A percentile compares a stretch with the other conserved stretches of the same genome.
phyloP scores from a whole-genome alignment of 2,329 filamentous ascomycete species.

The Periconia sp. region DNA sequence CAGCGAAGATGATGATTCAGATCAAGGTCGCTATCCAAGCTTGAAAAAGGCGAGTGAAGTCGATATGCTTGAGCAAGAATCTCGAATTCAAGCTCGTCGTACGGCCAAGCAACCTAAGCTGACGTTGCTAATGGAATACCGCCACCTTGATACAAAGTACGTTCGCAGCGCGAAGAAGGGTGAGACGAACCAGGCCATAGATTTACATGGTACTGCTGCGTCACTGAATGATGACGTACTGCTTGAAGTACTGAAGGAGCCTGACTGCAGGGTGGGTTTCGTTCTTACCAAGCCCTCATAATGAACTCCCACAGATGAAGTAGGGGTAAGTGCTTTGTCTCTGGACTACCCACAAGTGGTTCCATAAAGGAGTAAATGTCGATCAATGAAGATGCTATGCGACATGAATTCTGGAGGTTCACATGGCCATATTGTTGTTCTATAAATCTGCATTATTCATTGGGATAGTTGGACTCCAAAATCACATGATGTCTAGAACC shows the following conservation, averaged over 20 bases:
- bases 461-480: background rate
- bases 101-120: conserved; percentile 47
- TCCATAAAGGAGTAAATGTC: too few species aligned
- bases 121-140: conserved; percentile 57
- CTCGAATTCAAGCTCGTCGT: conserved; percentile 39
- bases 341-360: too few species aligned
- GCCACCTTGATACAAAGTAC: conserved; percentile 50
- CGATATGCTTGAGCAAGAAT: conserved; percentile 51
- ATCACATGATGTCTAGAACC: background rate
- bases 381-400: too few species aligned
- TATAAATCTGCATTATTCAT: background rate
- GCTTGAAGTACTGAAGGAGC: conserved; percentile 51
- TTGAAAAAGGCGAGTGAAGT: conserved; percentile 46
- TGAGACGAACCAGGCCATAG: conserved; percentile 29
- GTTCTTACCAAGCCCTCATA: conserved; percentile 50
- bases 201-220: conserved; percentile 30
- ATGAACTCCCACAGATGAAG: background rate
- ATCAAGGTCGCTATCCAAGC: conserved; percentile 26
- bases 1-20: conserved; percentile 18
- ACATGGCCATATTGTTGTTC: background rate
- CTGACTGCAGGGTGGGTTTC: conserved; percentile 49
- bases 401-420: background rate
- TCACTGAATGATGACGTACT: conserved; percentile 56
- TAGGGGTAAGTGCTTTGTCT: too few species aligned
- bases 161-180: conserved; percentile 12